phyloP scores from a whole-genome alignment of 83 land plant species.

The Diphasiastrum complanatum region DNA sequence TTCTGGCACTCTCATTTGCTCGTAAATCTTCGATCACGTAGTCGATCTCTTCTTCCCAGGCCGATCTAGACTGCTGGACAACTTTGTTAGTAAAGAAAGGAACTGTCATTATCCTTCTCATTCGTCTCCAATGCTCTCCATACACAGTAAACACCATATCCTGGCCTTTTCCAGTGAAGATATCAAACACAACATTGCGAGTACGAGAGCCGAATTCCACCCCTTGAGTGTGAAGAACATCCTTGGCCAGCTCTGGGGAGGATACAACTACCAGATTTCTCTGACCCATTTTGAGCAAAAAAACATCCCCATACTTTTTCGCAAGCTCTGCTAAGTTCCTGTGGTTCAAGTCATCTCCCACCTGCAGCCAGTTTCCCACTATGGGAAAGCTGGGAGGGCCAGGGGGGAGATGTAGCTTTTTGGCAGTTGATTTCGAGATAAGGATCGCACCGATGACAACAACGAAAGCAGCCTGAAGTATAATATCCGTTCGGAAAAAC shows the following conservation, averaged over 20 bases:
- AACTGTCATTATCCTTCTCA: slow-evolving; percentile 24
- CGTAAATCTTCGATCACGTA: slow-evolving; percentile 17
- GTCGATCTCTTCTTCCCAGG: slow-evolving; percentile 20
- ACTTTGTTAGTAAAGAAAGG: slow-evolving; percentile 29
- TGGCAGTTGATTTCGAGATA: slow-evolving; percentile 10
- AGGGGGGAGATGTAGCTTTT: slow-evolving; percentile 35
- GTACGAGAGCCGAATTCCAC: slow-evolving; percentile 40
- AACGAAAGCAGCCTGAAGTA: no score
- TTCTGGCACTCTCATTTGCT: slow-evolving; percentile 11
- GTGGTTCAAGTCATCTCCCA: slow-evolving; percentile 43
- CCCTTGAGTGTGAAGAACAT: slow-evolving; percentile 43
- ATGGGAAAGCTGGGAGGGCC: slow-evolving; percentile 35
- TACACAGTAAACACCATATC: slow-evolving; percentile 27
- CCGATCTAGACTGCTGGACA: slow-evolving; percentile 16
- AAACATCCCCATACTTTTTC: slow-evolving; percentile 33
- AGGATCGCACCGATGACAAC: slow-evolving; percentile 18
- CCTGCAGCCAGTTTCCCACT: slow-evolving; percentile 45
- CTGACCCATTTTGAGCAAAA: slow-evolving; percentile 37
- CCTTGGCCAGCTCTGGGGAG: slow-evolving; percentile 36
- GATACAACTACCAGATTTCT: slow-evolving; percentile 39
- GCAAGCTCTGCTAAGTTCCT: slow-evolving; percentile 31
- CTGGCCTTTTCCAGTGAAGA: slow-evolving; percentile 31
- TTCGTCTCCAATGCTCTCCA: slow-evolving; percentile 27
- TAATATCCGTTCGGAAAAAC: no score
- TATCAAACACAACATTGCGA: slow-evolving; percentile 38